Evolutionary conservation across 2,329 filamentous ascomycete genomes (phyloP), one percentile per base, ranked within the genome.

Genomic region (Epichloe hybrida): DNA sequence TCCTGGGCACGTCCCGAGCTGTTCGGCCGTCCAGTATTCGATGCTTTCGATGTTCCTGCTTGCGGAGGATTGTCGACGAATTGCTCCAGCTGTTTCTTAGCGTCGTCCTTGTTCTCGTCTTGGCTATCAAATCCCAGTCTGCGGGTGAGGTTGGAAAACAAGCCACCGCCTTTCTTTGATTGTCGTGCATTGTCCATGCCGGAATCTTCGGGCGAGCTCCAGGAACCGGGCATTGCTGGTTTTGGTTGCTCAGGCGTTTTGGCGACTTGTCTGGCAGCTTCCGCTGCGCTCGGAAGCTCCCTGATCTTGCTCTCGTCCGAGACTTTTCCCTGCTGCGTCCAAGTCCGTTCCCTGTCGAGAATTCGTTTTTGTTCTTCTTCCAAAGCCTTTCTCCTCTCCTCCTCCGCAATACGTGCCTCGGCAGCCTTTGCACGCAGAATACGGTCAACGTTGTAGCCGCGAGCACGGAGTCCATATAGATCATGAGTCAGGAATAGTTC

Each of bases 391-490:
- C 84, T 82, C 46, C 86, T 79, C 63, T 88, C 82, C 59, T 86
- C 85, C 61, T 96, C 90, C 0, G 88, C 89, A 56, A 97, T 82
- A 49, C 87, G 80, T 5, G 88, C 87, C 65, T 97, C 89, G 2
- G 87, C 86, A 20, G 86, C 88, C 69, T 94, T 94, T 50, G 84
- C 84, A 38, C 88, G 81, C 21, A 98, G 74, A 55, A 98, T 97
- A 47, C 93, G 84, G 61, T 96, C 88, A 39, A 98, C 93, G 58
- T 98, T 97, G 72, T 96, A 97, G 2, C 93, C 93, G 56, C 93
- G 88, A 53, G 83, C 81, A 59, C 88, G 83, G 40, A 98, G 71
- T 48, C 90, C 83, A 45, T 86, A 78, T 23, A 98, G 74, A 58
- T 91, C 88, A 8, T 93, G 82, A 52, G 86, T 91, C 38, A 98